phyloP scores from a whole-genome alignment of 1,284 basidiomycete species.

The Sutorius eximius region DNA sequence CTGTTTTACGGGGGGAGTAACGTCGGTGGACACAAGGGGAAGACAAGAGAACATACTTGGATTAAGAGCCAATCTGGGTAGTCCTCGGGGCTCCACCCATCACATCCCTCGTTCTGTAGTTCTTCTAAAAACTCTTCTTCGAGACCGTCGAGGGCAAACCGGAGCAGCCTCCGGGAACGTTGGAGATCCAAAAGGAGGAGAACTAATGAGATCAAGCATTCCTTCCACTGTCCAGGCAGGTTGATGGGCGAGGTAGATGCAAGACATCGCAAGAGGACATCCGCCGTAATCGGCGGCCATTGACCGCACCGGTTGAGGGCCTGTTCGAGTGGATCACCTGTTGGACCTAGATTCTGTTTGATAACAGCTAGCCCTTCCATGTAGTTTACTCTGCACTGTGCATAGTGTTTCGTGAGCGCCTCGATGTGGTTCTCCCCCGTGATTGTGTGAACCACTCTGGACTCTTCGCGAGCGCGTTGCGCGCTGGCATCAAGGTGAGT shows the following conservation, averaged over 20 bases:
- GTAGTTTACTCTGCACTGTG: background rate
- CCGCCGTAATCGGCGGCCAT: background rate
- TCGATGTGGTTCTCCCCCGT: background rate
- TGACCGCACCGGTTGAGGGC: background rate
- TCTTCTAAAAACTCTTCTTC: background rate
- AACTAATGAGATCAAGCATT: slow-evolving; percentile 15
- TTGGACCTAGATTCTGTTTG: background rate
- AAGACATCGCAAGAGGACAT: slow-evolving; percentile 26
- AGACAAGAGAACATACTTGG: slow-evolving; percentile 13
- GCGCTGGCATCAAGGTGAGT: background rate
- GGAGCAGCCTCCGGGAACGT: background rate
- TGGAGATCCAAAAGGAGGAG: background rate
- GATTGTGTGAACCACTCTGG: background rate
- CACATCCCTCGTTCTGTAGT: background rate
- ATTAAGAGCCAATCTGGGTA: slow-evolving; percentile 12
- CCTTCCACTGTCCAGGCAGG: slow-evolving; percentile 26
- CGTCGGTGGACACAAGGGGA: too few species aligned
- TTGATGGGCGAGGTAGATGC: slow-evolving; percentile 7
- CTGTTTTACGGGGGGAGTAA: accelerated
- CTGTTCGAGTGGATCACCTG: background rate
- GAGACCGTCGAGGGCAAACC: background rate
- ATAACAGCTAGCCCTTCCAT: background rate
- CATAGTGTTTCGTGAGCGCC: background rate
- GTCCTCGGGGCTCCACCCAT: background rate
- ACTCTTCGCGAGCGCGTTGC: background rate